Conservation (phyloP, 1,139 yeast species). For the Geotrichum klebahnii region DNA sequence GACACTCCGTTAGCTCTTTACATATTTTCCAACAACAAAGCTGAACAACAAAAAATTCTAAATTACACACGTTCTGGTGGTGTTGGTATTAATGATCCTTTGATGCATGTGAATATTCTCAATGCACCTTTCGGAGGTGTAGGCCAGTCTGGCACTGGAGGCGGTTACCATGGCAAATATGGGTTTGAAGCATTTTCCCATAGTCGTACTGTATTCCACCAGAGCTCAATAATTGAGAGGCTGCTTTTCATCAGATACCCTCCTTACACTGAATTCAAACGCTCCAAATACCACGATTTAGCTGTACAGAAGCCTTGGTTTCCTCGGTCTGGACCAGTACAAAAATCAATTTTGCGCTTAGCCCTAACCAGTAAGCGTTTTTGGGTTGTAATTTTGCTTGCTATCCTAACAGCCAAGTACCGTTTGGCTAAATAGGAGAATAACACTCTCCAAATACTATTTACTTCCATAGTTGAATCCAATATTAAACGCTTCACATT, state of each 20-base stretch:
- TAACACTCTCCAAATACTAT: too few relatives aligned
- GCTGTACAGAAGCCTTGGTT: slow-evolving; percentile 20
- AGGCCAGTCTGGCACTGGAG: slow-evolving; percentile 68
- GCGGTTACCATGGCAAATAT: slow-evolving; percentile 66
- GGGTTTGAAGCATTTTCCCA: slow-evolving; percentile 76
- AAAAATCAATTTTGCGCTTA: slow-evolving; percentile 5
- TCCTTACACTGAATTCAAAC: slow-evolving; percentile 10
- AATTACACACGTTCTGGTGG: slow-evolving; percentile 69
- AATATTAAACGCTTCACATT: too few relatives aligned
- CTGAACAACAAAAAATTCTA: slow-evolving; percentile 52
- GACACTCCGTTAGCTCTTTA: slow-evolving; percentile 90
- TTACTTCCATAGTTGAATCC: too few relatives aligned
- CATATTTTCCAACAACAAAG: slow-evolving; percentile 56
- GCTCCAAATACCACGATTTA: slow-evolving; percentile 3
- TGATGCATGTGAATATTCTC: slow-evolving; percentile 67
- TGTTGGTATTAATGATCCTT: slow-evolving; percentile 62
- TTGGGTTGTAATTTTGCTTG: too few relatives aligned
- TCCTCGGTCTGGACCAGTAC: slow-evolving; percentile 26
- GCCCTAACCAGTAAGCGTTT: too few relatives aligned
- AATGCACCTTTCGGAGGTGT: slow-evolving; percentile 89
- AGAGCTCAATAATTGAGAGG: slow-evolving; percentile 30
- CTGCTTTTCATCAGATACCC: slow-evolving; percentile 16
- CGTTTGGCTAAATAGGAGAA: too few relatives aligned
- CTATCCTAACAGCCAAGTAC: too few relatives aligned
- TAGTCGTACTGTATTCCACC: slow-evolving; percentile 63